Evolutionary conservation across 2,329 filamentous ascomycete species (phyloP).

Genomic region (Trichoderma sp.): DNA sequence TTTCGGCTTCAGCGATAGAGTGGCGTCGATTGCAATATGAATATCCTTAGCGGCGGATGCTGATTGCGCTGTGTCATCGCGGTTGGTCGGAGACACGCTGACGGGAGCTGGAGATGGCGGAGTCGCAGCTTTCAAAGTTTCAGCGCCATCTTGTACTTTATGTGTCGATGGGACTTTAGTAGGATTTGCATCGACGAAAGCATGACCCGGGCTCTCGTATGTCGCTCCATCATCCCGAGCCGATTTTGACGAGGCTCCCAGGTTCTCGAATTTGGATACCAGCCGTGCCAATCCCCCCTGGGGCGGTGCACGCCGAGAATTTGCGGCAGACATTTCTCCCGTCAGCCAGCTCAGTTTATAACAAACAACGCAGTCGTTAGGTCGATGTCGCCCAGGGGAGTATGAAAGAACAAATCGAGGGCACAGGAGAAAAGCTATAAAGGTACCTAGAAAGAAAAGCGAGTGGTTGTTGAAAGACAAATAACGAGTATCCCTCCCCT

Average conservation of each 20-base stretch:
- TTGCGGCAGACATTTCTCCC: neutral
- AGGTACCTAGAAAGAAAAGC: neutral
- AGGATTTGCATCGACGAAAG: neutral
- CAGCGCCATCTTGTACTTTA: neutral
- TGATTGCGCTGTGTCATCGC: neutral
- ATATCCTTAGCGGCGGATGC: neutral
- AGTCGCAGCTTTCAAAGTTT: neutral
- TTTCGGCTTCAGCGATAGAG: neutral
- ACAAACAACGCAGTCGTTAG: neutral
- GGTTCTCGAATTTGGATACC: constrained; percentile 41
- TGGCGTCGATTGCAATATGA: neutral
- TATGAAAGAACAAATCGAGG: neutral
- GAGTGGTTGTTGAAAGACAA: neutral
- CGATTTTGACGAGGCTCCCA: constrained; percentile 30
- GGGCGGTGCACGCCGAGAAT: constrained; percentile 7
- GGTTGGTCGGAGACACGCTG: neutral
- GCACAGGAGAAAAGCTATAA: neutral
- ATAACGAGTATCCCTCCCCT: neutral
- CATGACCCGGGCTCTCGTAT: neutral
- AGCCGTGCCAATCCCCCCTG: constrained; percentile 35
- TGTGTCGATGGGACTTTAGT: neutral
- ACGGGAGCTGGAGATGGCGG: neutral
- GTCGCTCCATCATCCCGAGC: neutral
- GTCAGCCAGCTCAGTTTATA: neutral
- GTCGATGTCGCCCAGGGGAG: neutral